Evolutionary conservation across 495 filamentous ascomycete species (phyloP), one percentile per base, ranked within the genome.

Genomic region (Cercophora sp.): DNA sequence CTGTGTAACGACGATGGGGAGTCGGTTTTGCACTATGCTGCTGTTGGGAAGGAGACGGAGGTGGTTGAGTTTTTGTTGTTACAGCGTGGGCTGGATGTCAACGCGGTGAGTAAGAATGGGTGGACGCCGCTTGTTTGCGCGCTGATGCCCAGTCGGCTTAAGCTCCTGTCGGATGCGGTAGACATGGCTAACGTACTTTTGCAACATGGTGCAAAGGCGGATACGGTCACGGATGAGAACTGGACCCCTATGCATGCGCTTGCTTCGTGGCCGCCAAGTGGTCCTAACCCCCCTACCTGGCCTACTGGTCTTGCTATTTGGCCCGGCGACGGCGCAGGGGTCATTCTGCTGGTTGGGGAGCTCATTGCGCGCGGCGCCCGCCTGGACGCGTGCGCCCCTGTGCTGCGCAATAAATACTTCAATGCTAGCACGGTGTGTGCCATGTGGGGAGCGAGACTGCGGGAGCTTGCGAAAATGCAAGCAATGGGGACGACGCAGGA

Each of bases 81-180:
- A n/a, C 13, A 20, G 27, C 46, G 32, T 11, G 55, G 61, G 34
- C 51, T 63, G 8, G 36, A 54, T 44, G 48, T 53, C 46, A 55
- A 63, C 34, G 37, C 31, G 13, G 35, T 27, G 6, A 61, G 35
- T 43, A 18, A 41, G 36, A 55, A 63, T 32, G 52, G 59, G 16
- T 63, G 58, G 61, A 63, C 54, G 15, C 54, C 61, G 10, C 45
- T 61, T n/a, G 34, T 63, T 15, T 63, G 58, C 32, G 61, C 55
- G 22, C 45, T 63, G 22, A 51, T 44, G 29, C 58, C 54, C 5
- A 19, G 16, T 10, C 5, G 5, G 8, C 10, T 10, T 18, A 25
- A 23, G 18, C 4, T 31, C 16, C 3, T 25, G 18, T 22, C 20
- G 15, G 13, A 6, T 36, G 8, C 35, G 41, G 4, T 24, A 23